Percentiles rank a stretch among this genome's conserved stretches.
Conservation (phyloP, 148 eudicot species). For the Rhododendron molle region DNA sequence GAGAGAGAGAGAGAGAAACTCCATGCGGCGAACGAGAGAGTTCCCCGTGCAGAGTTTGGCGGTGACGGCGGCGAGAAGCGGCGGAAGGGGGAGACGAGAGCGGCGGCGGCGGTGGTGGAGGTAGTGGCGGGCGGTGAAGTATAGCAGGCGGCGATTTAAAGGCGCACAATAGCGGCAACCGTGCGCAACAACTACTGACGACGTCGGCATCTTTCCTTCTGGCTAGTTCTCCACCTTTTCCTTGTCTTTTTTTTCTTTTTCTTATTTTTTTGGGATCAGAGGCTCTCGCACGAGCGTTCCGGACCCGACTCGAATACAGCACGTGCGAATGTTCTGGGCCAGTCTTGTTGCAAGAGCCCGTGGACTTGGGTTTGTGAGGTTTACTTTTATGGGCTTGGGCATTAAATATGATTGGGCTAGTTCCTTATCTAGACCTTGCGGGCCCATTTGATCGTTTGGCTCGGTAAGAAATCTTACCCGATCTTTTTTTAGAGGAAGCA, state of each 20-base stretch:
- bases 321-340: too few relatives aligned
- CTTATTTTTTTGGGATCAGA: neutral
- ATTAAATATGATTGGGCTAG: too few relatives aligned
- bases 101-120: constrained; percentile 10
- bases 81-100: constrained; percentile 16
- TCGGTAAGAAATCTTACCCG: too few relatives aligned
- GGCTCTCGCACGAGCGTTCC: too few relatives aligned
- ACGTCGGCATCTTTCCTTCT: constrained; percentile 19
- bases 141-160: constrained; percentile 5
- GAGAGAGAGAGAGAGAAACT: constrained; percentile 31
- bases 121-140: neutral
- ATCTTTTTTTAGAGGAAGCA: too few relatives aligned
- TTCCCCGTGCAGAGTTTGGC: constrained; percentile 46
- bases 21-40: constrained; percentile 55
- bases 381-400: too few relatives aligned
- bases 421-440: too few relatives aligned
- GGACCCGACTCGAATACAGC: too few relatives aligned
- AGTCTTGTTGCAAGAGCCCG: too few relatives aligned
- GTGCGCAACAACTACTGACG: constrained; percentile 18
- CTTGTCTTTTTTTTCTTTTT: too few relatives aligned
- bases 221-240: neutral
- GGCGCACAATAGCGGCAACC: constrained; percentile 36
- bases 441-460: too few relatives aligned
- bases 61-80: constrained; percentile 6
- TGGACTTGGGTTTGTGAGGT: too few relatives aligned